Conservation (phyloP, 257 asterid species). For the Solanum bukasovii region DNA sequence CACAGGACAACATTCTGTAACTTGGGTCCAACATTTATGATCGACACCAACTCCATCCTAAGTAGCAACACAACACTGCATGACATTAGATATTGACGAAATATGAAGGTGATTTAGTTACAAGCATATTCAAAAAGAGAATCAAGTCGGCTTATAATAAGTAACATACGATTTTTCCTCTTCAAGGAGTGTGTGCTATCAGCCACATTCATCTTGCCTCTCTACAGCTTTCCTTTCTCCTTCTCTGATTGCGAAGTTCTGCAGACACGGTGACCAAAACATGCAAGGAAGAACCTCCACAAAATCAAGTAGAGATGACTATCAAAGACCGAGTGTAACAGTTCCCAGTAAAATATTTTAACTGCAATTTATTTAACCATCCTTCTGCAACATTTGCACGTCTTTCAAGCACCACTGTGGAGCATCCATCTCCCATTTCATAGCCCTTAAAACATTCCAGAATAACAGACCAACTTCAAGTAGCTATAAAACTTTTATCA, state of each 20-base stretch:
- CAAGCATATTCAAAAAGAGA: background rate
- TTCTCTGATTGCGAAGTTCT: background rate
- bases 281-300: background rate
- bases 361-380: background rate
- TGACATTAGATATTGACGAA: background rate
- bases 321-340: background rate
- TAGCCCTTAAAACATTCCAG: background rate
- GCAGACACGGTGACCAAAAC: background rate
- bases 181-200: background rate
- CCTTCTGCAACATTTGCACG: background rate
- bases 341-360: background rate
- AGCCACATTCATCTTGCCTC: background rate
- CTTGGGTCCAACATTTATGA: background rate
- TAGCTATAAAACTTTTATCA: background rate
- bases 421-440: background rate
- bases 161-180: background rate
- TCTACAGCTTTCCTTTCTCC: background rate
- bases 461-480: background rate
- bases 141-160: background rate
- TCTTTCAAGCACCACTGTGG: background rate
- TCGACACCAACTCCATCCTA: background rate
- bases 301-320: background rate
- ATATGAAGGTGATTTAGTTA: background rate
- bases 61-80: background rate
- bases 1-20: background rate